A percentile compares a stretch with the other conserved stretches of the same genome.
Conservation (phyloP, 2,329 filamentous ascomycete species). For the Hypoxylon sp. region DNA sequence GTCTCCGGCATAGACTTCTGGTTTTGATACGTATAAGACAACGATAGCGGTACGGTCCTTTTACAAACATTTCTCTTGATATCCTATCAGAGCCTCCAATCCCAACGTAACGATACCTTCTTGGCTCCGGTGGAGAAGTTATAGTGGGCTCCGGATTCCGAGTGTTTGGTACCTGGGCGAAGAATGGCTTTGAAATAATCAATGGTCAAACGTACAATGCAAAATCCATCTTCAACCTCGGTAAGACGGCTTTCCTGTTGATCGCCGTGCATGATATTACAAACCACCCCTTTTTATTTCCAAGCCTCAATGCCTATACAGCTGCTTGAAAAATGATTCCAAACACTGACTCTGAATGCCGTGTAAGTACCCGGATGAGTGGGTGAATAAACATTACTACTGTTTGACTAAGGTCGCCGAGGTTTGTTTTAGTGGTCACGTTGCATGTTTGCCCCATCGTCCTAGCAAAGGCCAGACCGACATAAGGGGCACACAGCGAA, state of each 20-base stretch:
- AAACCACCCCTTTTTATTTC: conserved; percentile 2
- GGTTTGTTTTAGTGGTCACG: conserved; percentile 12
- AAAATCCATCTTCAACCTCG: neutral
- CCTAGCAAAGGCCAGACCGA: conserved; percentile 7
- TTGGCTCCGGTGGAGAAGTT: conserved; percentile 18
- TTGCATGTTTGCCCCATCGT: conserved; percentile 22
- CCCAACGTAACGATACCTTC: conserved; percentile 15
- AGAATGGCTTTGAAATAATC: conserved; percentile 6
- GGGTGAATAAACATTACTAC: conserved; percentile 1
- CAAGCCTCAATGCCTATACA: neutral
- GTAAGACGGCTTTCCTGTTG: conserved; percentile 9
- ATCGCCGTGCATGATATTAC: conserved; percentile 6
- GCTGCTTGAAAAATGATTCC: neutral
- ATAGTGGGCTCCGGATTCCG: conserved; percentile 15
- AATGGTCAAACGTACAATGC: conserved; percentile 16
- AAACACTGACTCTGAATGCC: neutral
- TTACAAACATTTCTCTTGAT: conserved; percentile 8
- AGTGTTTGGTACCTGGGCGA: conserved; percentile 10
- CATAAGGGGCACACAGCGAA: neutral
- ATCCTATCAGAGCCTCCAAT: conserved; percentile 14
- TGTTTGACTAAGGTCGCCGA: neutral
- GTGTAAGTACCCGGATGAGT: neutral
- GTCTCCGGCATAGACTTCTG: conserved; percentile 11
- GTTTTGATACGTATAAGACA: conserved; percentile 14
- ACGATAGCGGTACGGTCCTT: conserved; percentile 31